Conservation (phyloP, 2,329 filamentous ascomycete species). For the Metarhizium sp. region DNA sequence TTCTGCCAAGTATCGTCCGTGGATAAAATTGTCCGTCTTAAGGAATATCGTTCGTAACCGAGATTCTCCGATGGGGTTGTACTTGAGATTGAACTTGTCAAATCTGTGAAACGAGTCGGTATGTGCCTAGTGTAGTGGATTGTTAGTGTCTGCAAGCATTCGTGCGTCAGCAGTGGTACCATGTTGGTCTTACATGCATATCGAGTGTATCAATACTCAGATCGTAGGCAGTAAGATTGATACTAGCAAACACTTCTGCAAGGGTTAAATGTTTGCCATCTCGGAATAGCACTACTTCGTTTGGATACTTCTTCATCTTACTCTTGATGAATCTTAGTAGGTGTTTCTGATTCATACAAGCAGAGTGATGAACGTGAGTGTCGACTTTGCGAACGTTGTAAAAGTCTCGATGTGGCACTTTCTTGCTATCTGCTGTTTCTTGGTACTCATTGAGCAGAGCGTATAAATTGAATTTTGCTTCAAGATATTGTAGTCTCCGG, state of each 20-base stretch:
- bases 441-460: slow-evolving; percentile 92
- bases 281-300: slow-evolving; percentile 85
- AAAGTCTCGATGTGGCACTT: slow-evolving; percentile 94
- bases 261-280: slow-evolving; percentile 89
- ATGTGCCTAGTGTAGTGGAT: slow-evolving; percentile 53
- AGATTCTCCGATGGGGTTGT: slow-evolving; percentile 95
- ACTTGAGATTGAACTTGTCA: slow-evolving; percentile 99
- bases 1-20: slow-evolving; percentile 90
- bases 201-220: slow-evolving; percentile 96
- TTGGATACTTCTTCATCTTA: slow-evolving; percentile 97
- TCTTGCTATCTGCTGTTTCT: slow-evolving; percentile 95
- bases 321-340: slow-evolving; percentile 97
- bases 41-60: slow-evolving; percentile 94
- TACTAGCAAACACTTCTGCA: slow-evolving; percentile 90
- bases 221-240: slow-evolving; percentile 95
- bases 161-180: neutral
- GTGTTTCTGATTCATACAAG: slow-evolving; percentile 99
- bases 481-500: slow-evolving; percentile 84
- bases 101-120: slow-evolving; percentile 98
- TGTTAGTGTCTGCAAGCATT: neutral
- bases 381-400: slow-evolving; percentile 99
- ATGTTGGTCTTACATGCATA: slow-evolving; percentile 71
- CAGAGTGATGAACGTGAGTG: slow-evolving; percentile 97
- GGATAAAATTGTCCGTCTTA: slow-evolving; percentile 97
- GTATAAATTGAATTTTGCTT: slow-evolving; percentile 96